Conservation (phyloP, 805 yeast genomes). For the Cyberlindnera amylophila region DNA sequence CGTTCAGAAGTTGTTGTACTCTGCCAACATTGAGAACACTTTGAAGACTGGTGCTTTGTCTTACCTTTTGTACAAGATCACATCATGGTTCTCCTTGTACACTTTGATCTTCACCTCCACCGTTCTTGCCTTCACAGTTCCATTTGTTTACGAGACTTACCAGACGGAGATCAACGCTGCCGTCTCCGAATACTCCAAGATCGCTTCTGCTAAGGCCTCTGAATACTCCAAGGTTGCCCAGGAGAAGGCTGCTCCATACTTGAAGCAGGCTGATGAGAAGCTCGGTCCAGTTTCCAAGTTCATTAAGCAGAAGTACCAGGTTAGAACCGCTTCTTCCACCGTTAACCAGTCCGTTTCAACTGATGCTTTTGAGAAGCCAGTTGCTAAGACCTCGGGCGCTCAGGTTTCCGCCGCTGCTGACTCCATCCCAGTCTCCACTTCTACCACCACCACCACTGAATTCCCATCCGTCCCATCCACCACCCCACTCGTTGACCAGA, state of each 20-base stretch:
- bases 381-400: constrained; percentile 20
- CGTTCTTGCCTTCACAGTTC: constrained; percentile 66
- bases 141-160: constrained; percentile 68
- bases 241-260: constrained; percentile 56
- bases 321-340: constrained; percentile 70
- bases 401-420: constrained; percentile 8
- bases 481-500: constrained; percentile 21
- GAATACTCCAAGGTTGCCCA: constrained; percentile 44
- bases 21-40: constrained; percentile 70
- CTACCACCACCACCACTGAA: constrained; percentile 6
- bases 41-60: constrained; percentile 65
- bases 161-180: constrained; percentile 73
- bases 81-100: constrained; percentile 73
- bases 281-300: constrained; percentile 65
- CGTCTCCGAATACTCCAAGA: constrained; percentile 40
- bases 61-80: constrained; percentile 65
- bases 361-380: constrained; percentile 15
- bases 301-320: constrained; percentile 47
- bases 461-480: constrained; percentile 36
- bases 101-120: constrained; percentile 55
- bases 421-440: constrained; percentile 3
- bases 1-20: constrained; percentile 54
- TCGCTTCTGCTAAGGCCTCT: constrained; percentile 49
- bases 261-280: constrained; percentile 53
- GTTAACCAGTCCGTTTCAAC: constrained; percentile 34